Base-by-base conservation (phyloP, 192 early-diverging fungal genomes). In the Backusella westeae region DNA sequence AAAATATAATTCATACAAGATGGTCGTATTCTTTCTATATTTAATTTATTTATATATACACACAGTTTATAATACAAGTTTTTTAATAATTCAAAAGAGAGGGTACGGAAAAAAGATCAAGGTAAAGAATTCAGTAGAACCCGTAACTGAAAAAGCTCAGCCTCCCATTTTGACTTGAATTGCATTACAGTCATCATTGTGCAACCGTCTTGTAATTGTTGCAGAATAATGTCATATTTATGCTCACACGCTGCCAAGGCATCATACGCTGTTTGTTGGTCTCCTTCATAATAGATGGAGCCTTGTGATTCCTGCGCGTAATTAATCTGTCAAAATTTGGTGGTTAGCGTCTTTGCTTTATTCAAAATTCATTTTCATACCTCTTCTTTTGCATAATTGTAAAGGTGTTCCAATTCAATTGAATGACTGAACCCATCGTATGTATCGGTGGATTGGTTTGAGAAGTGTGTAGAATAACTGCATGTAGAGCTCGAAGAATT, bases 261-360 rank as follows among this genome's bases (percentile, higher is more conserved):
- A 35, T 75, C 74, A 21, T 35, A 35, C 34, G 74, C 74, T 36
- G 74, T 32, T n/a, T 34, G 32, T 12, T 49, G 52, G 68, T 75
- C 74, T 5, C 74, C 74, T 49, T 39, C 35, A 41, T 75, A 75
- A 52, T 75, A 75, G 35, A 75, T 69, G 19, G 74, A 75, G 6
- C 74, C 74, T 34, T 67, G 74, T 63, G 74, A 75, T 34, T 75
- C 74, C 10, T 49, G 42, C n/a, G 74, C 74, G 32, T 75, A 75
- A 32, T 38, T 42, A 65, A 75, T 75, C 74, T 75, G 34, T 21
- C 66, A 67, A 23, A 9, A 38, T 0, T 32, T 39, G 38, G 38
- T 10, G 19, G 15, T 46, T 21, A 21, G n/a, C 15, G n/a, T 29
- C 41, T 49, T 41, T 23, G 38, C 38, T 10, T 71, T 8, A 10